Evolutionary conservation across 1,284 basidiomycete species (phyloP), one percentile per base, ranked within the genome.

Genomic region (Grifola frondosa): DNA sequence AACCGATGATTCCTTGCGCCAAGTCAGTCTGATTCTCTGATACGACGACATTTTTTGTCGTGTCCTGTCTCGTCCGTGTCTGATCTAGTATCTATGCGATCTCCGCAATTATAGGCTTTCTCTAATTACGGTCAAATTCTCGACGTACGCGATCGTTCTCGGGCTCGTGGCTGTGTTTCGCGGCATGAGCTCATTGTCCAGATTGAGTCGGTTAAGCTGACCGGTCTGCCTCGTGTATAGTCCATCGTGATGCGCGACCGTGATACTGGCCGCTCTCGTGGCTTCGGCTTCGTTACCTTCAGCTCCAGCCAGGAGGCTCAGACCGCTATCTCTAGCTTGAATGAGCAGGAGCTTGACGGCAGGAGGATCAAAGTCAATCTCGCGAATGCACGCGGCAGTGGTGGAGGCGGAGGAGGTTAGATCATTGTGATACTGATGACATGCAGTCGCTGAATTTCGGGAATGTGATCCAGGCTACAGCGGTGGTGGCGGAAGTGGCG

Each of bases 201-300:
- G 37, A 12, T 33, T 6, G 24, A 22, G 26, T 20, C 26, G 34
- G 29, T 41, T 46, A 38, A 49, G 49, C 55, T 51, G 31, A 54
- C 48, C 17, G 15, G n/a, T 41, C 24, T 41, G 32, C 46, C 48
- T 40, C 54, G 68, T 68, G 49, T 52, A 52, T 54, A 93, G 90
- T 88, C 87, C 60, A 91, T 93, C 69, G 93, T 97, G 72, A 96
- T 96, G 93, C 90, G 92, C 75, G 94, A 97, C 75, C 91, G 93
- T 63, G 93, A 96, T 66, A 96, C 94, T 53, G 90, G 91, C 56
- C 91, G 93, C 64, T 96, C 93, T 57, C 91, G 94, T 62, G 91
- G 94, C 64, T 97, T 97, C 68, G 94, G 94, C 52, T 97, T 97
- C 69, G 93, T 97, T 58, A 94, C 91, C 51, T 93, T 77, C 70